These are phyloP conservation scores for Perilla frutescens DNA, from an alignment of 257 asterid genomes.

Conservation along the genomic window DNA sequence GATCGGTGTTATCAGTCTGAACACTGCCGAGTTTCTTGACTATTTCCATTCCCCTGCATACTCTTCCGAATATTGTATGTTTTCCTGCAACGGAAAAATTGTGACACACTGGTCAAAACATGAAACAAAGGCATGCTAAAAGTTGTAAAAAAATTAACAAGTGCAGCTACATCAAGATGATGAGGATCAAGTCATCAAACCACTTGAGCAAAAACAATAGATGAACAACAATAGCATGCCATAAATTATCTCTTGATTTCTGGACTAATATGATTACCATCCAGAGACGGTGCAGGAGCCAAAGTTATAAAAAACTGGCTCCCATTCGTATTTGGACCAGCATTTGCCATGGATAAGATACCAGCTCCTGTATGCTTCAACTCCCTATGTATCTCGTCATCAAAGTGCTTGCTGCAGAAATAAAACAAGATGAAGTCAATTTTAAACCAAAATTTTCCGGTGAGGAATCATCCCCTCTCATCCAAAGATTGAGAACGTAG, in stretches of 20 bases:
- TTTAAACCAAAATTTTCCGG: neutral
- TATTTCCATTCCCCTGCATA: slow-evolving; percentile 95
- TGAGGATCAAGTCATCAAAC: slow-evolving; percentile 14
- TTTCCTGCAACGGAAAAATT: slow-evolving; percentile 60
- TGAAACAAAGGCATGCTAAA: neutral
- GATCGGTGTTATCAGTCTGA: slow-evolving; percentile 94
- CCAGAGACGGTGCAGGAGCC: slow-evolving; percentile 95
- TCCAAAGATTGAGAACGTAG: slow-evolving; percentile 12
- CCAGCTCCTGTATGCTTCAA: slow-evolving; percentile 99
- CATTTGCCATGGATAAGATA: slow-evolving; percentile 97
- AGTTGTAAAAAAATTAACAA: neutral
- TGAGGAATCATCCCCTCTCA: neutral
- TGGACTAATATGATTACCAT: slow-evolving; percentile 57
- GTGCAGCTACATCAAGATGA: neutral
- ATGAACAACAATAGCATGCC: slow-evolving; percentile 9
- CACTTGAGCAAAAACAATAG: neutral
- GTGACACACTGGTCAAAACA: slow-evolving; percentile 21
- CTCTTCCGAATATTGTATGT: slow-evolving; percentile 95
- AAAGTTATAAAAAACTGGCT: slow-evolving; percentile 96
- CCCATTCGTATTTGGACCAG: slow-evolving; percentile 98
- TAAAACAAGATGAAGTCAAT: neutral
- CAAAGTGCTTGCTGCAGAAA: slow-evolving; percentile 80
- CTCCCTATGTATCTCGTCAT: slow-evolving; percentile 81
- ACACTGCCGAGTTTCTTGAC: slow-evolving; percentile 95
- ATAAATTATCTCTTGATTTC: neutral